A percentile compares a stretch with the other conserved stretches of the same genome.
These are phyloP conservation scores for Paracoccidioides brasiliensis DNA, from an alignment of 2,329 filamentous ascomycete genomes.

Conservation along the genomic window DNA sequence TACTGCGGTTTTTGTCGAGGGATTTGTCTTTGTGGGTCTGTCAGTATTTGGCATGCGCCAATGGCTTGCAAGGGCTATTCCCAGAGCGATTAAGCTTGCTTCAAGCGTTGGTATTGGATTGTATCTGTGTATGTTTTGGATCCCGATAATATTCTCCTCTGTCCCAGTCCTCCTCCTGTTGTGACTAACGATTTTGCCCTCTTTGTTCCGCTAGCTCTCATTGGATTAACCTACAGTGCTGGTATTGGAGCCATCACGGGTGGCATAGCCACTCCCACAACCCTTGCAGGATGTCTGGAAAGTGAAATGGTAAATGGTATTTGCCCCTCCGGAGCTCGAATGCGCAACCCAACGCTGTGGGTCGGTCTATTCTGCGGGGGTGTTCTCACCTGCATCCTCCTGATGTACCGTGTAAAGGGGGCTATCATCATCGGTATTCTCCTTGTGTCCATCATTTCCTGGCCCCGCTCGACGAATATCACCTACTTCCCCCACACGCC, in stretches of 20 bases:
- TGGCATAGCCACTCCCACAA: constrained; percentile 52
- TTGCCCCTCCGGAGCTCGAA: constrained; percentile 55
- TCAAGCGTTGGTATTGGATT: constrained; percentile 77
- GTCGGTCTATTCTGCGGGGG: constrained; percentile 79
- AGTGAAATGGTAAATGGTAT: constrained; percentile 34
- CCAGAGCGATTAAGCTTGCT: constrained; percentile 72
- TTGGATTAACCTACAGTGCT: constrained; percentile 59
- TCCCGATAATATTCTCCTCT: not conserved
- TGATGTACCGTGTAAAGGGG: constrained; percentile 78
- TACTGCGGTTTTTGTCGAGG: constrained; percentile 80
- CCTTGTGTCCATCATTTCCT: constrained; percentile 76
- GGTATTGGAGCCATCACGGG: constrained; percentile 71
- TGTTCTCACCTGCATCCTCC: constrained; percentile 62
- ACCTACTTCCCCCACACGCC: constrained; percentile 68
- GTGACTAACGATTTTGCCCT: not conserved
- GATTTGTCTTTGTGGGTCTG: constrained; percentile 69
- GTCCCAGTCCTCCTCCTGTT: not conserved
- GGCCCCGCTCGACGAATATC: constrained; percentile 62
- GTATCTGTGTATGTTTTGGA: constrained; percentile 41
- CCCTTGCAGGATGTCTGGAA: constrained; percentile 61
- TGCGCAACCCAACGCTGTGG: constrained; percentile 77
- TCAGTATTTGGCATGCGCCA: constrained; percentile 72
- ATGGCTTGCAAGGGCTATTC: constrained; percentile 75
- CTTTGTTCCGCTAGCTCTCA: constrained; percentile 32
- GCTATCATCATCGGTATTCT: constrained; percentile 74